phyloP scores from a whole-genome alignment of 2,329 filamentous ascomycete genomes.

The Talaromyces funiculosus region DNA sequence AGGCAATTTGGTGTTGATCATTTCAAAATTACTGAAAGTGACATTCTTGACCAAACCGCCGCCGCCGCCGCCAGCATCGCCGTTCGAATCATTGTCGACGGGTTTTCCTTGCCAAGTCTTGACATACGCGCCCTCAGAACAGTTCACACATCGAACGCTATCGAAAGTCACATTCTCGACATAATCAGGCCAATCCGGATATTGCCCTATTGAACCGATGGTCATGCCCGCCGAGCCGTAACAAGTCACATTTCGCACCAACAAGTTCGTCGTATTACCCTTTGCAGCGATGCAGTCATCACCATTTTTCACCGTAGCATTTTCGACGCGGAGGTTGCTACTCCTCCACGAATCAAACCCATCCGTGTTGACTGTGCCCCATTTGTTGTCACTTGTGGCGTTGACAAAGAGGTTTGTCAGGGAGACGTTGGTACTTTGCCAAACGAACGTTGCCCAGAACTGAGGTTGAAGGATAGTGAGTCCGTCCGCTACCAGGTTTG shows the following conservation, averaged over 20 bases:
- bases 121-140: constrained; percentile 21
- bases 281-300: constrained; percentile 40
- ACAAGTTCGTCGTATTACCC: constrained; percentile 37
- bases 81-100: constrained; percentile 18
- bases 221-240: constrained; percentile 34
- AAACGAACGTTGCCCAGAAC: constrained; percentile 48
- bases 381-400: constrained; percentile 41
- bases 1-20: constrained; percentile 21
- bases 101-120: constrained; percentile 23
- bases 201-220: constrained; percentile 38
- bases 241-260: constrained; percentile 37
- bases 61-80: constrained; percentile 21
- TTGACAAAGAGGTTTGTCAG: constrained; percentile 52
- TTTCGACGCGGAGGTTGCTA: constrained; percentile 40
- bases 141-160: constrained; percentile 20
- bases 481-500: constrained; percentile 45
- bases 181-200: constrained; percentile 30
- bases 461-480: constrained; percentile 47
- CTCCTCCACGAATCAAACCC: constrained; percentile 50
- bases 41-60: constrained; percentile 21
- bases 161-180: constrained; percentile 37
- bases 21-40: constrained; percentile 21
- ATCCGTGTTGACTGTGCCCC: constrained; percentile 47
- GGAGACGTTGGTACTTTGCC: constrained; percentile 46
- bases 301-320: constrained; percentile 38